A percentile compares a stretch with the other conserved stretches of the same genome.
Conservation (phyloP, 139 green algal genomes). For the Trebouxia sp. region DNA sequence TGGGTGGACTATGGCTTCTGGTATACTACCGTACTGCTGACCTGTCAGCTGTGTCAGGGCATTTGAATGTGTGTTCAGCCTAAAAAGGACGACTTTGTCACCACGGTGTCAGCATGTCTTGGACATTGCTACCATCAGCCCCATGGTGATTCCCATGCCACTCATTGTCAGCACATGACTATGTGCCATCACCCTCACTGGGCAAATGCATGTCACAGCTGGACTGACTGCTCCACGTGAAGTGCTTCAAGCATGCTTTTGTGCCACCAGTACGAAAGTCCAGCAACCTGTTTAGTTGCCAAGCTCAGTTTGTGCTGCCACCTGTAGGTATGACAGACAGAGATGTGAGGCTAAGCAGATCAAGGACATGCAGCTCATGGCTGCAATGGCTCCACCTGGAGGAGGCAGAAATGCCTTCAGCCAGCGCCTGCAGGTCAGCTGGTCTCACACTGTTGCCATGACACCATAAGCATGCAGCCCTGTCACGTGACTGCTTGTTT, state of each 20-base stretch:
- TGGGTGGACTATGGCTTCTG: constrained; percentile 84
- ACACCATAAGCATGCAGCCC: neutral
- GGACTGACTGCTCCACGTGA: no score
- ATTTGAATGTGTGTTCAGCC: no score
- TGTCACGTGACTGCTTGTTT: constrained; percentile 57
- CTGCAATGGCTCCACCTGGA: constrained; percentile 70
- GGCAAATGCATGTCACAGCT: no score
- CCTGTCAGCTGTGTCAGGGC: no score
- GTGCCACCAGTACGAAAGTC: neutral
- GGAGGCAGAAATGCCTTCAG: constrained; percentile 69
- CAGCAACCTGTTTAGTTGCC: neutral
- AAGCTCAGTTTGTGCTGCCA: no score
- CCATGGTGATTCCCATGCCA: no score
- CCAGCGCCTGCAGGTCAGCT: constrained; percentile 54
- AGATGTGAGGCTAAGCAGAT: constrained; percentile 63
- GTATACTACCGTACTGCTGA: constrained; percentile 36
- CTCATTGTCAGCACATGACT: no score
- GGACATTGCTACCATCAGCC: no score
- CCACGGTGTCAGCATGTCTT: no score
- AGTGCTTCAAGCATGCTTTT: neutral
- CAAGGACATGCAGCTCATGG: constrained; percentile 77
- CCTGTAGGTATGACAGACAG: constrained; percentile 75
- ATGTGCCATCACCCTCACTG: no score
- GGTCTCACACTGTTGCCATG: neutral
- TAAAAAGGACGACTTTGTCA: no score